Evolutionary conservation across 805 yeast genomes (phyloP), one percentile per base, ranked within the genome.

Genomic region (Suhomyces vadensis): DNA sequence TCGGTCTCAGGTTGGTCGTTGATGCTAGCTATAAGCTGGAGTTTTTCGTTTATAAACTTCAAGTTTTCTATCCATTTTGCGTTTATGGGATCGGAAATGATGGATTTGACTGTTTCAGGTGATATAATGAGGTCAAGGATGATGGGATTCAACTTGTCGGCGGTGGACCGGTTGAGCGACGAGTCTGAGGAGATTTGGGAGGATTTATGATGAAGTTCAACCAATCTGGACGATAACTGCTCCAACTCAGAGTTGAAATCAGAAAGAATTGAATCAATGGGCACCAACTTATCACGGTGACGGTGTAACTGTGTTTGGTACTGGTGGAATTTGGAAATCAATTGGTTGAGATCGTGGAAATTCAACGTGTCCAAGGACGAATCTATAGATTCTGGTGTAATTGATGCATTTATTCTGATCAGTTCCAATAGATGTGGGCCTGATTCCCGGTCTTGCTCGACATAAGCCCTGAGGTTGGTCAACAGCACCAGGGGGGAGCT

Each of bases 51-150:
- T 3, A 83, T 60, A 50, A 78, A 82, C 39, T 73, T 69, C 36
- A 84, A 60, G 66, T 82, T 81, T 37, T 83, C 89, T 16, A 78
- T 65, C 96, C 96, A 90, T 7, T 64, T 57, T 2, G 69, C 64
- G 47, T 76, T 72, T 8, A 91, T 68, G 8, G 78, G 79, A 16
- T 81, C 90, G 31, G 69, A 69, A 2, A 80, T 54, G 1, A 92
- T 70, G 5, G 82, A 77, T 44, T 69, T 65, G 5, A 87, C 78
- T 2, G 86, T 71, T 1, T 77, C 77, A 0, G 96, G 94, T 0
- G 97, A 87, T 6, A 91, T 78, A 47, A 86, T 69, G 26, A 87
- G 68, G 51, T 87, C 91, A 29, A 85, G 75, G 0, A 90, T 82
- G n/a, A 87, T 67, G 0, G 96, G 95, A 14, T 85, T 80, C 44